Conservation (phyloP, 2,329 filamentous ascomycete species). For the Helicocarpus griseus region DNA sequence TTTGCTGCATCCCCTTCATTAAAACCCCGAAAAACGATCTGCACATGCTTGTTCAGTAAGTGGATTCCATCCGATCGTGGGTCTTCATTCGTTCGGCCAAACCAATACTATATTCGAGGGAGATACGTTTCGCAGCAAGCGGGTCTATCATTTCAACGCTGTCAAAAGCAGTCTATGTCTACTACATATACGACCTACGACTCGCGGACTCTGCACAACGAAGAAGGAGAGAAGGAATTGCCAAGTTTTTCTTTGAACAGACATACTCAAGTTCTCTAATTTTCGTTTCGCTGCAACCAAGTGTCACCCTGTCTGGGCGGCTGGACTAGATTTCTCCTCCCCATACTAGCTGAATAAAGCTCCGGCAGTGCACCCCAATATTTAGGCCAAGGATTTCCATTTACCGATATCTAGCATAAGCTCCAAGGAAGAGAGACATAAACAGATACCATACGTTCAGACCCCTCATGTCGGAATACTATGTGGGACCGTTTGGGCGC, state of each 20-base stretch:
- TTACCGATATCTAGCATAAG: neutral
- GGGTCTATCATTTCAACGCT: neutral
- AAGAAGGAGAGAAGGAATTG: neutral
- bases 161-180: neutral
- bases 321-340: neutral
- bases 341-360: neutral
- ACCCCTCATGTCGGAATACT: conserved; percentile 8
- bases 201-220: neutral
- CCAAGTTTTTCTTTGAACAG: neutral
- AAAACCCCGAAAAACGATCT: neutral
- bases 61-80: neutral
- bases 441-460: neutral
- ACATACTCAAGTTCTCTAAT: neutral
- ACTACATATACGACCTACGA: neutral
- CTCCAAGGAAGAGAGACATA: neutral
- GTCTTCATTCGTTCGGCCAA: neutral
- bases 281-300: neutral
- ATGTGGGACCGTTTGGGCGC: conserved; percentile 31
- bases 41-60: neutral
- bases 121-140: neutral
- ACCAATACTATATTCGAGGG: neutral
- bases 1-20: neutral
- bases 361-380: neutral
- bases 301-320: neutral
- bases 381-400: neutral